A percentile compares a stretch with the other conserved stretches of the same genome.
Conservation (phyloP, 2,329 filamentous ascomycete species). For the Aspergillaceae sp. region DNA sequence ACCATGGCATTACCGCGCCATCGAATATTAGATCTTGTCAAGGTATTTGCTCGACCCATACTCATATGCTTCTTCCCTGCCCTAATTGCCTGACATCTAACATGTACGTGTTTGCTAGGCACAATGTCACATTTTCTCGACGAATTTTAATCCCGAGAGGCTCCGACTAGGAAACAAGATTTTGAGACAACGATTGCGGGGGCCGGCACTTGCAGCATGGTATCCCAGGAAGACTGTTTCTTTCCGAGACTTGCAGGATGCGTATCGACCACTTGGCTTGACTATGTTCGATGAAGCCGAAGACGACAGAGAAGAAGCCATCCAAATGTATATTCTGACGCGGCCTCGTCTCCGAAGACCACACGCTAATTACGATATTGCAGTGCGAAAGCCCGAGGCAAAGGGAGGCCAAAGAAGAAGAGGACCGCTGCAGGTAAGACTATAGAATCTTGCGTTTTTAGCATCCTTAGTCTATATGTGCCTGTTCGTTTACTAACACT, state of each 20-base stretch:
- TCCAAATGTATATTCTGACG: slow-evolving; percentile 46
- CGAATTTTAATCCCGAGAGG: slow-evolving; percentile 78
- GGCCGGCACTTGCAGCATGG: slow-evolving; percentile 75
- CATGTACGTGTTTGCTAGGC: slow-evolving; percentile 44
- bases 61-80: background rate
- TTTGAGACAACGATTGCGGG: slow-evolving; percentile 75
- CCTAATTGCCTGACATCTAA: background rate
- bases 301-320: slow-evolving; percentile 64
- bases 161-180: slow-evolving; percentile 84
- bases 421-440: slow-evolving; percentile 43
- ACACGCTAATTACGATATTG: slow-evolving; percentile 3
- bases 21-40: slow-evolving; percentile 61
- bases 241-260: slow-evolving; percentile 63
- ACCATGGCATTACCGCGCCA: slow-evolving; percentile 45
- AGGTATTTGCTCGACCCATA: slow-evolving; percentile 45
- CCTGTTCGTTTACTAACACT: slow-evolving; percentile 1
- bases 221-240: slow-evolving; percentile 71
- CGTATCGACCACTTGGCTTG: slow-evolving; percentile 56
- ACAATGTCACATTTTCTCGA: slow-evolving; percentile 87
- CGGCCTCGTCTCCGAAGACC: background rate
- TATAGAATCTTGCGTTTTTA: background rate
- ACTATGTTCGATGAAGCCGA: slow-evolving; percentile 66
- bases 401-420: slow-evolving; percentile 87
- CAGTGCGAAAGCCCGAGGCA: slow-evolving; percentile 70
- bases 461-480: background rate